Conservation (phyloP, 2,329 filamentous ascomycete genomes). For the Ophioceras dolichostomum region DNA sequence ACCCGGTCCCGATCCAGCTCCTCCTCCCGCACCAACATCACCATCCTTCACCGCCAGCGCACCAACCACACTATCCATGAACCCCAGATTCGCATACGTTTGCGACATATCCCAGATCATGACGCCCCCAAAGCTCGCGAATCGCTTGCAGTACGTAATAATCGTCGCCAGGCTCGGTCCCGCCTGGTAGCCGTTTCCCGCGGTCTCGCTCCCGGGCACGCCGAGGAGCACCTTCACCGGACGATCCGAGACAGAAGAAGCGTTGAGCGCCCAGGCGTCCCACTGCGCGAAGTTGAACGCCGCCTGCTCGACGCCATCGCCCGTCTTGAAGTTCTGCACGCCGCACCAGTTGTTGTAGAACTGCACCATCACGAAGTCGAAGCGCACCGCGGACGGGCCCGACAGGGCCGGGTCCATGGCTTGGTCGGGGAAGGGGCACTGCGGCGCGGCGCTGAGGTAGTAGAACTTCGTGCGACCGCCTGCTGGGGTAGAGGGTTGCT, state of each 20-base stretch:
- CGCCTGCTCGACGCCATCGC: slow-evolving; percentile 25
- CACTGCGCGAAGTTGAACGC: slow-evolving; percentile 52
- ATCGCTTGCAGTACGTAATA: slow-evolving; percentile 40
- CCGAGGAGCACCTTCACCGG: slow-evolving; percentile 51
- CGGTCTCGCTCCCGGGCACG: slow-evolving; percentile 38
- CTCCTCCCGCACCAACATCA: too few relatives aligned
- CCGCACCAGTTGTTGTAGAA: slow-evolving; percentile 63
- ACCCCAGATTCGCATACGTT: slow-evolving; percentile 44
- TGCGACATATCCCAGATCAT: slow-evolving; percentile 61
- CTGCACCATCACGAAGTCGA: slow-evolving; percentile 52
- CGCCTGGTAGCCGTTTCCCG: slow-evolving; percentile 40
- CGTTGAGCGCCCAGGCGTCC: slow-evolving; percentile 51
- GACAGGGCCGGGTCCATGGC: slow-evolving; percentile 45
- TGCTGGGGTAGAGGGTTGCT: slow-evolving; percentile 14
- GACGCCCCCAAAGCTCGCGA: slow-evolving; percentile 50
- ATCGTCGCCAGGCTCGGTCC: slow-evolving; percentile 32
- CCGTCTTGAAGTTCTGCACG: slow-evolving; percentile 33
- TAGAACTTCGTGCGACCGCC: slow-evolving; percentile 39
- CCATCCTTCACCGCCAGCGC: slow-evolving; percentile 19
- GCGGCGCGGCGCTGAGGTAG: slow-evolving; percentile 53
- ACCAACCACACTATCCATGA: slow-evolving; percentile 31
- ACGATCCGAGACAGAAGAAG: slow-evolving; percentile 43
- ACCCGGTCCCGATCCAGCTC: too few relatives aligned
- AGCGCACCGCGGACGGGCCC: slow-evolving; percentile 27
- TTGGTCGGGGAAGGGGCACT: slow-evolving; percentile 54